Base-by-base conservation (phyloP, 352 stramenopile genomes). In the Phytopythium sindhum region DNA sequence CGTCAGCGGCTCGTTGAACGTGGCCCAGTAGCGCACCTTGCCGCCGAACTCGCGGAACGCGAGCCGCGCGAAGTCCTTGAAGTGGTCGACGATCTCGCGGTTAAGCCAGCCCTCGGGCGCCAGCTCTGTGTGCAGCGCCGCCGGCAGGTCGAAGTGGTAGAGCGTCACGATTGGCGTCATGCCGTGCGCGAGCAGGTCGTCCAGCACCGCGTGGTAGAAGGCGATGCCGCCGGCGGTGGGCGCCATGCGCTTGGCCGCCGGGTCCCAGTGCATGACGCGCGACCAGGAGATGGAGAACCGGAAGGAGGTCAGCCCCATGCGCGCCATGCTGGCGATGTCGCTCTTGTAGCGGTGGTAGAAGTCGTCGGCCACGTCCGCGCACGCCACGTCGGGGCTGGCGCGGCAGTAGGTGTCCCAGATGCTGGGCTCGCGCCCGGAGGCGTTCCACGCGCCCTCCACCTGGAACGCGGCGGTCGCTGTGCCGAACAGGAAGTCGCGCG, bases 81-180 rank as follows among this genome's bases (percentile, higher is more conserved):
- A 97, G 58, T 91, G 75, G 42, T 69, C 69, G 17, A 85, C 67
- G 55, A 92, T 82, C 15, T 72, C 73, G 0, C 48, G 39, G 64
- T 88, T 78, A 4, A 93, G 67, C 80, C 81, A 95, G 1, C 94
- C 95, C 17, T 75, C 77, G 12, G 74, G 80, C 31, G 64, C 45
- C 42, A 95, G 84, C 42, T 89, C 66, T 28, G 88, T 82, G 70
- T 98, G 75, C 12, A 98, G 70, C 42, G 73, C 67, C 52, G 91
- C 77, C 11, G 97, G 96, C 29, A 99, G 69, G 73, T 98, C 95
- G 91, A 93, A 98, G 68, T 99, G 93, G 73, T 98, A 98, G 8
- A 99, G 77, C 24, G 95, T 99, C 19, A 97, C 76, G 50, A 97
- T 86, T 28, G 95, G 88, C 55, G 87, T 75, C 57, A 99, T 93